phyloP scores from a whole-genome alignment of 768 basidiomycete genomes.

The Hemileccinum rubropunctum region DNA sequence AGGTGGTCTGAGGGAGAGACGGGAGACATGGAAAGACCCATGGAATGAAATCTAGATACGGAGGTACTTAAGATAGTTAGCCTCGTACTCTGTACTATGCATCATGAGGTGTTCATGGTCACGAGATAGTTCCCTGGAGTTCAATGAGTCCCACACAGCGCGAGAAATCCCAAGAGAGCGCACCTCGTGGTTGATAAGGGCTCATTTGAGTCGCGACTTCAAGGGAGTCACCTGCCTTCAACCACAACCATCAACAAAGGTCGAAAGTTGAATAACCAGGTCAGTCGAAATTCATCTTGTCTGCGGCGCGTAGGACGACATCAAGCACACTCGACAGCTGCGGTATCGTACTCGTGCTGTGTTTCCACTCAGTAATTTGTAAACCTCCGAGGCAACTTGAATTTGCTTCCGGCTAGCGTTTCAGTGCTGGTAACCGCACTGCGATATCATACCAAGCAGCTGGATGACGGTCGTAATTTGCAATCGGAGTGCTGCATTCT shows the following conservation, averaged over 20 bases:
- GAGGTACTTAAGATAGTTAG: neutral
- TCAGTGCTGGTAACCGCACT: constrained; percentile 18
- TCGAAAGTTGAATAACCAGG: too few species aligned
- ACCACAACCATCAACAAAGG: too few species aligned
- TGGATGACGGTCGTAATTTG: constrained; percentile 30
- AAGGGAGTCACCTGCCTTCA: too few species aligned
- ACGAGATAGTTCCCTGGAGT: too few species aligned
- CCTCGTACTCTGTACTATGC: neutral
- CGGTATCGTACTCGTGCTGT: constrained; percentile 8
- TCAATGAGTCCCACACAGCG: neutral
- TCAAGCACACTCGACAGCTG: constrained; percentile 22
- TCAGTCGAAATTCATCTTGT: constrained; percentile 1
- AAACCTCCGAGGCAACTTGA: neutral
- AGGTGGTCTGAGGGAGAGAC: constrained; percentile 4
- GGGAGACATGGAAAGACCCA: constrained; percentile 10
- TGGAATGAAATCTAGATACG: neutral
- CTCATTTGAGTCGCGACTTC: too few species aligned
- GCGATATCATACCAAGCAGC: constrained; percentile 7
- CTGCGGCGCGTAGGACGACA: constrained; percentile 21
- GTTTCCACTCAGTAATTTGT: constrained; percentile 16
- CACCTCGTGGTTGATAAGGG: too few species aligned
- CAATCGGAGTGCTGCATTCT: constrained; percentile 21
- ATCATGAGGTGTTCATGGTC: neutral
- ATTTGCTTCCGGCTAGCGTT: constrained; percentile 1
- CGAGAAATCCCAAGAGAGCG: too few species aligned